Percentiles rank a stretch among this genome's conserved stretches.
These are phyloP conservation scores for Clitocybe nebularis DNA, from an alignment of 1,284 basidiomycete genomes.

Conservation along the genomic window DNA sequence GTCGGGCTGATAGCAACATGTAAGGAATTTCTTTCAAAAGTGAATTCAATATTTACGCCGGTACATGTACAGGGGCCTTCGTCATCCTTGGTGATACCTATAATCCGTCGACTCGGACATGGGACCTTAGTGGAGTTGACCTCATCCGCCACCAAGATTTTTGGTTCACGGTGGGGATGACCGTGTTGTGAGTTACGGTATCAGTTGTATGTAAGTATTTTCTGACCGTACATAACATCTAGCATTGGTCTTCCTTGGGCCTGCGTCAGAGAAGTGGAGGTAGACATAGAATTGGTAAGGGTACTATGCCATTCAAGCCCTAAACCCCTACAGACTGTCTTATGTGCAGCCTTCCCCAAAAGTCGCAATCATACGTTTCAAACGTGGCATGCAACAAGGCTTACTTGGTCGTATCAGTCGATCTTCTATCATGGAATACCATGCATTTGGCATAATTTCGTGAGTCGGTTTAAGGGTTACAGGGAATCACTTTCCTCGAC, in stretches of 20 bases:
- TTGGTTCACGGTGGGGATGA: slow-evolving; percentile 72
- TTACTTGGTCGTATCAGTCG: not conserved
- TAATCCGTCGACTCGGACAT: slow-evolving; percentile 45
- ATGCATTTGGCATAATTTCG: not conserved
- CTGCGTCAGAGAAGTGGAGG: slow-evolving; percentile 62
- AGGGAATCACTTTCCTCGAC: too few species aligned
- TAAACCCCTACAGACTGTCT: slow-evolving; percentile 8
- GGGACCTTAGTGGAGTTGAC: slow-evolving; percentile 50
- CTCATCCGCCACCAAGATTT: slow-evolving; percentile 67
- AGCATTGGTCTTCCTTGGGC: slow-evolving; percentile 72
- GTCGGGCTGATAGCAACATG: slow-evolving; percentile 56
- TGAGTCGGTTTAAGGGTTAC: not conserved
- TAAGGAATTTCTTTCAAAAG: slow-evolving; percentile 22
- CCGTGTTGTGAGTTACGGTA: slow-evolving; percentile 51
- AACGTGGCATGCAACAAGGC: slow-evolving; percentile 1
- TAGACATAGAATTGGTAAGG: slow-evolving; percentile 70
- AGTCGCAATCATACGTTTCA: slow-evolving; percentile 45
- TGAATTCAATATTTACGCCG: not conserved
- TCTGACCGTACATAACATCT: not conserved
- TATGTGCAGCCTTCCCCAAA: slow-evolving; percentile 54
- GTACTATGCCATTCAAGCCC: not conserved
- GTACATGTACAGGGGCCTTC: slow-evolving; percentile 44
- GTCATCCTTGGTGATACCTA: slow-evolving; percentile 63
- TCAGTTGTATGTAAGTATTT: not conserved
- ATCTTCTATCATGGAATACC: not conserved